Conservation (phyloP, 371 early-diverging fungal species). For the Neoconidiobolus thromboides region DNA sequence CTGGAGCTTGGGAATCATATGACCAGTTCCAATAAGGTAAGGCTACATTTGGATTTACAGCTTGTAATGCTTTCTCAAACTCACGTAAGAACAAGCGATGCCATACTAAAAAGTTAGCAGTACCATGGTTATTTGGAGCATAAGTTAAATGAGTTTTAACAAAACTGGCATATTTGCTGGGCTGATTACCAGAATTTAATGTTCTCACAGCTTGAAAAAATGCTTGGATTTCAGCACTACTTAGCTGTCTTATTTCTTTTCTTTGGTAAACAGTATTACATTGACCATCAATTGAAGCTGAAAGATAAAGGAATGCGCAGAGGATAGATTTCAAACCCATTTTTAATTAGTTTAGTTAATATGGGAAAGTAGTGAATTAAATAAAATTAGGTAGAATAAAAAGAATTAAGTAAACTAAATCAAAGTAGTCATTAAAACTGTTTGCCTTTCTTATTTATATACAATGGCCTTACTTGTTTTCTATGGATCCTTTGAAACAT, state of each 20-base stretch:
- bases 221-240: not conserved
- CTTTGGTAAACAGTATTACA: not conserved
- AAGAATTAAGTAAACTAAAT: too few relatives aligned
- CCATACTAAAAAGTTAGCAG: conserved; percentile 1
- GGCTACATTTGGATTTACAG: not conserved
- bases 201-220: not conserved
- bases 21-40: conserved; percentile 7
- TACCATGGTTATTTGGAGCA: not conserved
- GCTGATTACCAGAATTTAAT: not conserved
- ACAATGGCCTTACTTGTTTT: too few relatives aligned
- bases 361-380: too few relatives aligned
- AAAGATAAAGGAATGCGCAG: too few relatives aligned
- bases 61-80: not conserved
- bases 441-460: too few relatives aligned
- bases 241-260: not conserved
- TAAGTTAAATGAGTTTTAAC: not conserved
- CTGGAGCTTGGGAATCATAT: conserved; percentile 11
- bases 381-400: too few relatives aligned
- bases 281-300: not conserved
- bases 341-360: too few relatives aligned
- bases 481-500: too few relatives aligned
- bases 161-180: not conserved
- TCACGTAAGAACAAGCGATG: conserved; percentile 1
- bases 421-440: too few relatives aligned
- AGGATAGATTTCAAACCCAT: too few relatives aligned